Evolutionary conservation across 352 stramenopile genomes (phyloP).

Genomic region (Vaucheria bursata): DNA sequence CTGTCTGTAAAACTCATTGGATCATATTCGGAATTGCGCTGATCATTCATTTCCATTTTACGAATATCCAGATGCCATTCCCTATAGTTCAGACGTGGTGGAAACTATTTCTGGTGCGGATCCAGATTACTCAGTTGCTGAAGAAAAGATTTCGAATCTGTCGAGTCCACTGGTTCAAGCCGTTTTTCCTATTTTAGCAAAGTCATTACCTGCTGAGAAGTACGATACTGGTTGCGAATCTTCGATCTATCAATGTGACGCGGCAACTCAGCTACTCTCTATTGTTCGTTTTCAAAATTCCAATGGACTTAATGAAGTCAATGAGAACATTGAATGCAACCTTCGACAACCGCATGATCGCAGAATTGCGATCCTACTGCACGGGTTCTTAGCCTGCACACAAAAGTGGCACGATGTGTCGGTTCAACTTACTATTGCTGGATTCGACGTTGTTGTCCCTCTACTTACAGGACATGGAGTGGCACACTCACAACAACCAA

Average conservation of each 20-base stretch:
- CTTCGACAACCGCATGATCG: not conserved
- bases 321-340: not conserved
- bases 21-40: too few species aligned
- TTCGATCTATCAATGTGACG: not conserved
- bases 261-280: not conserved
- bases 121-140: not conserved
- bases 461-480: constrained; percentile 10
- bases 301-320: not conserved
- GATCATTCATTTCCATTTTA: too few species aligned
- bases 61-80: too few species aligned
- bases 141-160: not conserved
- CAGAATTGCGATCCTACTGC: not conserved
- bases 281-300: not conserved
- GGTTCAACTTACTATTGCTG: not conserved
- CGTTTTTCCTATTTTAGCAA: not conserved
- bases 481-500: not conserved
- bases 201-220: not conserved
- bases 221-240: constrained; percentile 10
- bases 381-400: constrained; percentile 9
- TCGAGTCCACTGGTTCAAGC: not conserved
- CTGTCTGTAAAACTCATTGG: too few species aligned
- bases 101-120: not conserved
- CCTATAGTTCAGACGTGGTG: too few species aligned
- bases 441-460: constrained; percentile 8
- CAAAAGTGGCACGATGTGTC: constrained; percentile 10